Evolutionary conservation across 2,329 filamentous ascomycete species (phyloP).

Genomic region (Alternaria ethzedia): DNA sequence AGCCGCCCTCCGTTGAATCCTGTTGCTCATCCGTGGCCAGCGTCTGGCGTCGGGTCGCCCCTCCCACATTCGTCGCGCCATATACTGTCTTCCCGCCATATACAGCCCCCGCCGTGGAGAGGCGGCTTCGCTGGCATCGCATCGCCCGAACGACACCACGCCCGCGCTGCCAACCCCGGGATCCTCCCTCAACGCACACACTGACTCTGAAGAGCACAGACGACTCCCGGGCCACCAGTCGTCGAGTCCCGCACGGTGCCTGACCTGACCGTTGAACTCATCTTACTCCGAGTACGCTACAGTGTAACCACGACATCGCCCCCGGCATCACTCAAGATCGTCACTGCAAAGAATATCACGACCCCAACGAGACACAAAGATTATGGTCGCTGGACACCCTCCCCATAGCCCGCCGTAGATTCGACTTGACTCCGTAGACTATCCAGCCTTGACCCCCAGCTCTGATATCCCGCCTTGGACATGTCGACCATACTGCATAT

Average conservation of each 20-base stretch:
- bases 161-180: neutral
- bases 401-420: neutral
- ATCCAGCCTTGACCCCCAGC: neutral
- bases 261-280: neutral
- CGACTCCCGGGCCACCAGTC: neutral
- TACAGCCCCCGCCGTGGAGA: constrained; percentile 28
- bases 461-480: constrained; percentile 5
- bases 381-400: constrained; percentile 6
- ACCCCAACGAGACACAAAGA: neutral
- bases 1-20: constrained; percentile 37
- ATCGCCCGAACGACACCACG: constrained; percentile 9
- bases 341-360: constrained; percentile 7
- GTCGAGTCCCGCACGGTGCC: neutral
- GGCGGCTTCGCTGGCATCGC: constrained; percentile 25
- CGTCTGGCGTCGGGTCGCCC: constrained; percentile 37
- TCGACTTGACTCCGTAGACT: neutral
- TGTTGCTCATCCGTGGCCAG: constrained; percentile 36
- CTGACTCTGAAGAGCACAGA: neutral
- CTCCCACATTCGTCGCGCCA: constrained; percentile 31
- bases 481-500: constrained; percentile 47
- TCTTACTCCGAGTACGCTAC: constrained; percentile 2
- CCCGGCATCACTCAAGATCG: neutral
- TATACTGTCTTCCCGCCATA: constrained; percentile 43
- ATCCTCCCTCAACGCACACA: neutral
- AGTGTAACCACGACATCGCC: constrained; percentile 28